Percentiles rank a stretch among this genome's conserved stretches.
Evolutionary conservation across 1,284 basidiomycete genomes (phyloP).

Genomic region (Trametes polyzona): DNA sequence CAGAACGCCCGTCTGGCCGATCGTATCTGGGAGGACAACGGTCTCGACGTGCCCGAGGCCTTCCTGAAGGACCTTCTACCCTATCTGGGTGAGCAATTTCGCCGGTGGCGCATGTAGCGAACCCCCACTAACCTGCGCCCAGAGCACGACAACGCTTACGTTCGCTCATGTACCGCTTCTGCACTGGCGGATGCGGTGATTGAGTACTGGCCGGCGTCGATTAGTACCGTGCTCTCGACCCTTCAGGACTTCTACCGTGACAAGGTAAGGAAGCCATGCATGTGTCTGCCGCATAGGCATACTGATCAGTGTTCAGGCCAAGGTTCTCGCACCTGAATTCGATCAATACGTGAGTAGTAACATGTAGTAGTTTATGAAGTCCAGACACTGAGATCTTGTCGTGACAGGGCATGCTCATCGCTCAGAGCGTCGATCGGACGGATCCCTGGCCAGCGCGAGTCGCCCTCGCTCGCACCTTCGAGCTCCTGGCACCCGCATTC

Average conservation of each 20-base stretch:
- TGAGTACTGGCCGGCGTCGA: constrained; percentile 74
- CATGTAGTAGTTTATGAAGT: not conserved
- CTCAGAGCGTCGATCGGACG: constrained; percentile 85
- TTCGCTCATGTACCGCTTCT: constrained; percentile 73
- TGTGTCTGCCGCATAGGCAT: not conserved
- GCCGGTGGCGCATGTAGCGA: no score
- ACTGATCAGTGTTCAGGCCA: constrained; percentile 51
- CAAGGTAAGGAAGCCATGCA: constrained; percentile 51
- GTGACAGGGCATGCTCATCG: constrained; percentile 88
- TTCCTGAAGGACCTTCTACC: constrained; percentile 69
- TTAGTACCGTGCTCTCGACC: constrained; percentile 49
- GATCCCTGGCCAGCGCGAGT: constrained; percentile 92
- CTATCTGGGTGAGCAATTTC: constrained; percentile 65
- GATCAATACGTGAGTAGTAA: constrained; percentile 76
- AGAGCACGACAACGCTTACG: constrained; percentile 86
- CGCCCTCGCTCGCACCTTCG: constrained; percentile 77
- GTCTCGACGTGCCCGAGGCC: constrained; percentile 82
- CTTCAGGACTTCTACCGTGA: constrained; percentile 83
- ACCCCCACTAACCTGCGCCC: not conserved
- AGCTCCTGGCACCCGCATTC: constrained; percentile 73
- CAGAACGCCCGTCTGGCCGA: constrained; percentile 86
- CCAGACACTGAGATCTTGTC: not conserved
- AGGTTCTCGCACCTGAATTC: constrained; percentile 87
- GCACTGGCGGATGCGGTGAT: constrained; percentile 79
- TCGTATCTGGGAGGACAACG: constrained; percentile 96